Conservation (phyloP, 1,139 yeast genomes). For the Scheffersomyces lignicola region DNA sequence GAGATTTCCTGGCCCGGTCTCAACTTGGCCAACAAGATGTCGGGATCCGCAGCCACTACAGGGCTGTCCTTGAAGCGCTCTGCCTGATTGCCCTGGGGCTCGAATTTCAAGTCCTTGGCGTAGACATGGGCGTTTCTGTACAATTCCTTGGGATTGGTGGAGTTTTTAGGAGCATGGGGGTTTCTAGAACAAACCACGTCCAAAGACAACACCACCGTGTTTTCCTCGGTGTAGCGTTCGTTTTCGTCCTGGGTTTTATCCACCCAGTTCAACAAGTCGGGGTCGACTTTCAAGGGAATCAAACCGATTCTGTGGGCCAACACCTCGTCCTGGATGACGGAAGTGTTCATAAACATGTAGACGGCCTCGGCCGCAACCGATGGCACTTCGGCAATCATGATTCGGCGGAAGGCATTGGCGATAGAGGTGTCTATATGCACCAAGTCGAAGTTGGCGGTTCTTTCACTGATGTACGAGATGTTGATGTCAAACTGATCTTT, state of each 20-base stretch:
- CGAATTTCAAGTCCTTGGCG: conserved; percentile 85
- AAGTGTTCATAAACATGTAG: conserved; percentile 88
- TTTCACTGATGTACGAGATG: conserved; percentile 62
- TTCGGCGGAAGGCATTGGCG: conserved; percentile 95
- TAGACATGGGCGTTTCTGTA: conserved; percentile 84
- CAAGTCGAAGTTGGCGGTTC: conserved; percentile 84
- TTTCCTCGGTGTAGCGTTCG: conserved; percentile 77
- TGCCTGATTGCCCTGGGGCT: conserved; percentile 86
- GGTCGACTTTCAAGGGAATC: conserved; percentile 86
- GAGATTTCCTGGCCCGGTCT: conserved; percentile 97
- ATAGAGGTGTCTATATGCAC: conserved; percentile 85
- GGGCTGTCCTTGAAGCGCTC: conserved; percentile 69
- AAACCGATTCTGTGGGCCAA: conserved; percentile 93
- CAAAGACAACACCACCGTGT: conserved; percentile 81
- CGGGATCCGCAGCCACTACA: conserved; percentile 80
- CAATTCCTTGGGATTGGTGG: conserved; percentile 80
- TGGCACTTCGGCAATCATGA: conserved; percentile 96
- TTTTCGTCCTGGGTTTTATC: conserved; percentile 64
- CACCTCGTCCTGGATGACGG: conserved; percentile 96
- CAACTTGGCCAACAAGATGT: conserved; percentile 84
- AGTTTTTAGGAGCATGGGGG: conserved; percentile 76
- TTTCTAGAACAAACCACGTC: conserved; percentile 83
- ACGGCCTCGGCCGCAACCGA: conserved; percentile 93
- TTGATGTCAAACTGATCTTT: conserved; percentile 68
- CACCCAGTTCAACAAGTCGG: conserved; percentile 82